Evolutionary conservation across 2,329 filamentous ascomycete species (phyloP), one percentile per base, ranked within the genome.

Genomic region (Talaromyces sp.): DNA sequence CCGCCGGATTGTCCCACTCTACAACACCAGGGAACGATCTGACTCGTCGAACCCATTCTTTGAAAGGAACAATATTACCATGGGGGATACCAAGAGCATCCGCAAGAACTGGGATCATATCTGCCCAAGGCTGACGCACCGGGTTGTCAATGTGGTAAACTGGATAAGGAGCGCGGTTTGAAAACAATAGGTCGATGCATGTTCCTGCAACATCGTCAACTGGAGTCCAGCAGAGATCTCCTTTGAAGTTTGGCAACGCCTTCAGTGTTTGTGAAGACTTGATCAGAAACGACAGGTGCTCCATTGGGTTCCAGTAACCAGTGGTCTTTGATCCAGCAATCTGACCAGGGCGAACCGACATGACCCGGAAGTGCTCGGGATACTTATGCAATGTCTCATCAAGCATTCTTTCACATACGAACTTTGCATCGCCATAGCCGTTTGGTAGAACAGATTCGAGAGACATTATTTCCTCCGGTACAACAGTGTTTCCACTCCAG

Each of bases 361-460:
- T 79, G 0, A 78, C 63, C 17, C 74, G 75, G 71, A 85, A 83
- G 0, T 65, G 69, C 0, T 73, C 60, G 0, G 77, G 77, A 63
- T 79, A 68, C n/a, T 70, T 66, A 59, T 78, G 76, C 3, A 84
- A 68, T 0, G 82, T 84, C 56, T 75, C 69, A 55, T 80, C 75
- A 0, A 85, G 74, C 69, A 84, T 80, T 3, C 71, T 68, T 65
- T 85, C 82, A 66, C 81, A 84, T 0, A 75, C 74, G 44, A 67
- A 79, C 64, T 85, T 85, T 4, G 80, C 83, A 8, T 85, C 81
- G n/a, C 72, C 73, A 63, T 85, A 85, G 19, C 82, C 82, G 4
- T 71, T 78, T 0, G 76, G 73, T 4, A 82, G 69, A 0, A 80
- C 77, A 0, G 72, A 68, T 1, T 74, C 73, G 1, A 82, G 72